These are phyloP conservation scores for Conringia planisiliqua DNA, from an alignment of 345 rosid genomes.

Conservation along the genomic window DNA sequence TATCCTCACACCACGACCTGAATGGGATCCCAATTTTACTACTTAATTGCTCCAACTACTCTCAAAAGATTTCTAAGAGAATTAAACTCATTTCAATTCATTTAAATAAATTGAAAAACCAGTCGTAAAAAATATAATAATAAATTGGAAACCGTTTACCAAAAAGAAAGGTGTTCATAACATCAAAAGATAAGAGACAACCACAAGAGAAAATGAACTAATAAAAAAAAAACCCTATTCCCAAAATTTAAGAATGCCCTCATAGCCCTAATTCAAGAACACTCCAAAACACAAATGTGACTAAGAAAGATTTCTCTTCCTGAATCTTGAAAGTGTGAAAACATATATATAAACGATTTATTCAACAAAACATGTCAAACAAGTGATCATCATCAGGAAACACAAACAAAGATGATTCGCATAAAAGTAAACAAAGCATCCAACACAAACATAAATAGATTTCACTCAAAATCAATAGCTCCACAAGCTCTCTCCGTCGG, in stretches of 20 bases:
- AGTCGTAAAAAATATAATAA: too few relatives aligned
- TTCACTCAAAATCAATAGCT: conserved; percentile 38
- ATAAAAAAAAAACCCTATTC: conserved; percentile 8
- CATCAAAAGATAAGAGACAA: neutral
- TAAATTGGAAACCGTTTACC: too few relatives aligned
- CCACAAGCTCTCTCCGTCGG: conserved; percentile 70
- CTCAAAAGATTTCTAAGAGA: too few relatives aligned
- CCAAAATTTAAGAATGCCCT: conserved; percentile 1
- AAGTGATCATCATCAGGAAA: conserved; percentile 3
- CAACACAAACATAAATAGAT: neutral
- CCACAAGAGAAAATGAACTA: neutral
- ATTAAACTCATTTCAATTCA: too few relatives aligned
- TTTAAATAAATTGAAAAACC: too few relatives aligned
- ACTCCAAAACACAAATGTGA: neutral
- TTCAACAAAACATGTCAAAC: conserved; percentile 26
- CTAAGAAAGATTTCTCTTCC: neutral
- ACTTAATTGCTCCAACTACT: too few relatives aligned
- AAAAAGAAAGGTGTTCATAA: neutral
- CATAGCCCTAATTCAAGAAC: conserved; percentile 21
- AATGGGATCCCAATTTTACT: too few relatives aligned
- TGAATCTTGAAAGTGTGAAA: neutral
- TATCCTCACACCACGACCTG: too few relatives aligned
- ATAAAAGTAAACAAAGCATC: neutral
- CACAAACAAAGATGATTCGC: conserved; percentile 14
- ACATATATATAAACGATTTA: neutral